Percentiles rank a stretch among this genome's conserved stretches.
phyloP scores from a whole-genome alignment of 176 grass and related monocot genomes.

The Saccharum officinarum region DNA sequence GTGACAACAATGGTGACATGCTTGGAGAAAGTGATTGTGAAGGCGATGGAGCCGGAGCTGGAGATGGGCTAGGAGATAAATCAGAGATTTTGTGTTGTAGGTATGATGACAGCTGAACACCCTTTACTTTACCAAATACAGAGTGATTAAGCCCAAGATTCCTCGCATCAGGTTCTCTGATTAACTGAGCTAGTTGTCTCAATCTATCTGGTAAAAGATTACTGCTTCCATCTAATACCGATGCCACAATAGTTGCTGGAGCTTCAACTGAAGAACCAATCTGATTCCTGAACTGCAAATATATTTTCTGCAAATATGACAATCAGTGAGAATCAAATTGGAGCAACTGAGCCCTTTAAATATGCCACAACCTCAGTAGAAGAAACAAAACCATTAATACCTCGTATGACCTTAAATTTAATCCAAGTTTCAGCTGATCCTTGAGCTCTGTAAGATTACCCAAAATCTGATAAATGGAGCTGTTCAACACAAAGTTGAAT shows the following conservation, averaged over 20 bases:
- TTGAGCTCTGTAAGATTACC: conserved; percentile 70
- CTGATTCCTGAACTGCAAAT: conserved; percentile 63
- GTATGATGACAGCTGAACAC: conserved; percentile 75
- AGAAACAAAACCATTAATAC: conserved; percentile 35
- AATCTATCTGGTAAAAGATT: conserved; percentile 75
- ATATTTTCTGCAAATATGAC: conserved; percentile 53
- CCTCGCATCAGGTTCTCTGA: conserved; percentile 46
- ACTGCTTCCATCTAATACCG: conserved; percentile 58
- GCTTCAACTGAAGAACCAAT: conserved; percentile 68
- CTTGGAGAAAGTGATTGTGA: conserved; percentile 43
- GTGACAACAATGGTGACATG: conserved; percentile 30
- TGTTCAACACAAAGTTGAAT: conserved; percentile 75
- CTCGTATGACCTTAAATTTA: conserved; percentile 74
- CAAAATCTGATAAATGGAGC: conserved; percentile 57
- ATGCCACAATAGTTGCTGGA: conserved; percentile 53
- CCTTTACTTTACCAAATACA: conserved; percentile 87
- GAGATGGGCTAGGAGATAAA: conserved; percentile 49
- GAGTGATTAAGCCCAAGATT: conserved; percentile 86
- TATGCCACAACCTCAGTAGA: neutral
- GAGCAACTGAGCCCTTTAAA: conserved; percentile 11
- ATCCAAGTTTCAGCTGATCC: conserved; percentile 67
- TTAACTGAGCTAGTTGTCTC: conserved; percentile 72
- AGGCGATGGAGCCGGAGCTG: conserved; percentile 32
- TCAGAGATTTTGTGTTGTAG: conserved; percentile 57
- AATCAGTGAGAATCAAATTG: conserved; percentile 15